Evolutionary conservation across 768 basidiomycete genomes (phyloP).

Genomic region (Leucosporidium scottii): DNA sequence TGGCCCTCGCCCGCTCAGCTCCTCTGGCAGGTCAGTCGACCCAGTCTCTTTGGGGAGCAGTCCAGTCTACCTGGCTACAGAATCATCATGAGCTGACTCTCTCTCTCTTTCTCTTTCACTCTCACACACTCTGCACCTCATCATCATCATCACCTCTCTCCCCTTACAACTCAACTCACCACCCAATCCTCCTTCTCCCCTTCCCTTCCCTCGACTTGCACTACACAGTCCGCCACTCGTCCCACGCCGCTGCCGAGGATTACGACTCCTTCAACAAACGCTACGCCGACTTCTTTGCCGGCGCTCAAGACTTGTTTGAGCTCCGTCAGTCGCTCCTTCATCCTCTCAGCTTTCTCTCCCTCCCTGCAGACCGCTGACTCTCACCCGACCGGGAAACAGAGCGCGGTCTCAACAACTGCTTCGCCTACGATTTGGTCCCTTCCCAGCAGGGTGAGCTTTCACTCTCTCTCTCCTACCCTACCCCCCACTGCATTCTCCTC

Average conservation of each 20-base stretch:
- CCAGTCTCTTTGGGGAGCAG: too few species aligned
- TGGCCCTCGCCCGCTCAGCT: too few species aligned
- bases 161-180: background rate
- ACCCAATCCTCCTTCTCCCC: background rate
- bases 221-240: conserved; percentile 25
- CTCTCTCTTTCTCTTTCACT: background rate
- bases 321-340: too few species aligned
- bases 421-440: conserved; percentile 94
- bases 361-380: too few species aligned
- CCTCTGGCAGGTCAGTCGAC: too few species aligned
- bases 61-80: too few species aligned
- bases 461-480: too few species aligned
- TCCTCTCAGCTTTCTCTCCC: too few species aligned
- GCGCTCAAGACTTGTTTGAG: conserved; percentile 93
- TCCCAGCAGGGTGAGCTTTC: conserved; percentile 50
- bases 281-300: conserved; percentile 87
- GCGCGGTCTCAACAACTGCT: conserved; percentile 98
- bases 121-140: background rate
- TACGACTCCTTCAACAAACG: conserved; percentile 91
- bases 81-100: background rate
- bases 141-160: background rate
- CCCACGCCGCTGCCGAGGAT: conserved; percentile 32
- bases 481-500: background rate
- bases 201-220: background rate
- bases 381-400: too few species aligned